Evolutionary conservation across 495 filamentous ascomycete species (phyloP).

Genomic region (Hypoxylon rickii): DNA sequence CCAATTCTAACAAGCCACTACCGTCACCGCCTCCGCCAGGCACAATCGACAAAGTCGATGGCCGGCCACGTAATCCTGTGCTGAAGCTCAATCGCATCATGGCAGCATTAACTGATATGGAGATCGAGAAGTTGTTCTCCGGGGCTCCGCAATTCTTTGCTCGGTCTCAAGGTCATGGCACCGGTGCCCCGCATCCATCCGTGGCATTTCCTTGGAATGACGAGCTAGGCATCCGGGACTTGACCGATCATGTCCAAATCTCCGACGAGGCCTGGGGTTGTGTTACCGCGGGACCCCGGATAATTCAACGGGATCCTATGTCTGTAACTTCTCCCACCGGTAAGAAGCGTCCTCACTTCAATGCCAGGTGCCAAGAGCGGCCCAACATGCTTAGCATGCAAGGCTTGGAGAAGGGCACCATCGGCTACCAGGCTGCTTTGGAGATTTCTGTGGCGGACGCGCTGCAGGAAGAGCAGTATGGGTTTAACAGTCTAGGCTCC

Average conservation of each 20-base stretch:
- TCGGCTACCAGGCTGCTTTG: slow-evolving; percentile 75
- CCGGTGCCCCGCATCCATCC: slow-evolving; percentile 62
- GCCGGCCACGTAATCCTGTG: slow-evolving; percentile 44
- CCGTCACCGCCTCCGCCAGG: slow-evolving; percentile 55
- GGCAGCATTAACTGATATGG: slow-evolving; percentile 60
- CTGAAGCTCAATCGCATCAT: slow-evolving; percentile 58
- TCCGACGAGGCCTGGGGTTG: slow-evolving; percentile 59
- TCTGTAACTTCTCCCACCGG: slow-evolving; percentile 40
- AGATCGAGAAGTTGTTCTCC: slow-evolving; percentile 72
- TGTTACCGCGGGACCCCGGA: slow-evolving; percentile 56
- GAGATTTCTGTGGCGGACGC: slow-evolving; percentile 70
- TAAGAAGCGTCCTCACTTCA: slow-evolving; percentile 59
- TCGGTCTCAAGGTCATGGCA: slow-evolving; percentile 57
- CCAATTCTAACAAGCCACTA: slow-evolving; percentile 57
- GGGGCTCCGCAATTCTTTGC: slow-evolving; percentile 77
- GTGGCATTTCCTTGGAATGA: slow-evolving; percentile 75
- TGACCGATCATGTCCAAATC: slow-evolving; percentile 65
- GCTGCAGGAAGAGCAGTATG: slow-evolving; percentile 56
- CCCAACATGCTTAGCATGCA: slow-evolving; percentile 79
- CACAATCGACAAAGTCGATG: slow-evolving; percentile 46
- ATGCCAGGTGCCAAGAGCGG: slow-evolving; percentile 60
- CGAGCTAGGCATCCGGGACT: slow-evolving; percentile 61
- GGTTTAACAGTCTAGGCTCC: slow-evolving; percentile 50
- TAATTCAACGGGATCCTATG: slow-evolving; percentile 49
- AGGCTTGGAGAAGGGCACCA: slow-evolving; percentile 71